Conservation (phyloP, 179 eudicot genomes). For the Carnegiea gigantea region DNA sequence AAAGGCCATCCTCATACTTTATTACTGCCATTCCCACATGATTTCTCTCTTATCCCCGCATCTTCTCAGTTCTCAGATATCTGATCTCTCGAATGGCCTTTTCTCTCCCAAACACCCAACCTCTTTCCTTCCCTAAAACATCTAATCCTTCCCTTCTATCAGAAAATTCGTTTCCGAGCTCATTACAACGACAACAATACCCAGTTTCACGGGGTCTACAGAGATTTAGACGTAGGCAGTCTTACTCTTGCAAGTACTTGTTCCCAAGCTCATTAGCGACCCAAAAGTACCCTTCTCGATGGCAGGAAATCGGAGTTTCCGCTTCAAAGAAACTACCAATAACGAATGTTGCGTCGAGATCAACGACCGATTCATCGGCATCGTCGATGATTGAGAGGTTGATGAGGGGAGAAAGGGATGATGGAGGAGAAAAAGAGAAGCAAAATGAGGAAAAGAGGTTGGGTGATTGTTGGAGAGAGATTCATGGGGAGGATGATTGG, state of each 20-base stretch:
- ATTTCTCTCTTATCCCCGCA: neutral
- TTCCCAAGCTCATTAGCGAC: neutral
- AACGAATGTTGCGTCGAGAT: neutral
- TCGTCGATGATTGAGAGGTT: too few species aligned
- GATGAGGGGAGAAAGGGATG: neutral
- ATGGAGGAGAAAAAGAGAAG: neutral
- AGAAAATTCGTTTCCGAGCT: neutral
- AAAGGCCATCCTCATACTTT: neutral
- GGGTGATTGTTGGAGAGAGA: constrained; percentile 45
- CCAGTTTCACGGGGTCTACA: too few species aligned
- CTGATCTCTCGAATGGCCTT: neutral
- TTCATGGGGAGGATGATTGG: constrained; percentile 69
- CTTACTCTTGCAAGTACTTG: too few species aligned
- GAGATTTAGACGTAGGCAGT: too few species aligned
- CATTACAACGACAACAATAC: too few species aligned
- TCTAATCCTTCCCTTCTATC: neutral
- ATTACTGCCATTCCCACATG: too few species aligned
- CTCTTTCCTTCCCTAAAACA: neutral
- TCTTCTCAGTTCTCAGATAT: neutral
- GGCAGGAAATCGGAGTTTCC: neutral
- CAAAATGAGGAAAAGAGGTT: neutral
- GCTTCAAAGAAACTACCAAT: neutral
- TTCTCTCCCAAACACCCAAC: neutral
- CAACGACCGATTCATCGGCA: neutral
- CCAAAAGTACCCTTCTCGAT: neutral